Base-by-base conservation (phyloP, 208 protist species). In the Borovskyia barvae region DNA sequence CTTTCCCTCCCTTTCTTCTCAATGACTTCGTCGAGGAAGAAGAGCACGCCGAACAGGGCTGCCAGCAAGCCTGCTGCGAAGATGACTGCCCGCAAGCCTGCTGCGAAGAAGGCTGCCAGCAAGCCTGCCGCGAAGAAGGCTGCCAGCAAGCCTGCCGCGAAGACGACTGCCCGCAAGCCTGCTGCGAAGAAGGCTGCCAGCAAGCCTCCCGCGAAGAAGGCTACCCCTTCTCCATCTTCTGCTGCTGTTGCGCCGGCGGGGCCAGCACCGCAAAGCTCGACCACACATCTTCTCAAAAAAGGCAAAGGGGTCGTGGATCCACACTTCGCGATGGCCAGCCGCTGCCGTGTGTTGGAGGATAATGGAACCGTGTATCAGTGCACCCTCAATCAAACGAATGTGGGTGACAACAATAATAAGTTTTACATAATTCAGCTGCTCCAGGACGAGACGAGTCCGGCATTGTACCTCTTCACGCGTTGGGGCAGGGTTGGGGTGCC, bases 371-470 rank as follows among this genome's bases (percentile, higher is more conserved):
- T 95, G 28, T 90, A 74, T 46, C 85, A 92, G 68, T 89, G 75
- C 60, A 92, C 74, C 29, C 70, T 96, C 41, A 94, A 94, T 45
- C 83, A 93, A 54, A 91, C 84, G 1, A 87, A 96, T 60, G 72
- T 88, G 14, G 28, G 51, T 22, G 28, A 46, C 22, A 93, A 93
- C 70, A 94, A 90, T 50, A 95, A 94, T 62, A 93, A 92, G 60
- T 93, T 85, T 62, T 94, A 92, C 65, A 58, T 93, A n/a, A 55
- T 94, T 19, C 87, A 96, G 71, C 66, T 93, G 0, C 64, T 96
- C 20, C 61, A 93, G 66, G 69, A 80, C 3, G 84, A 92, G 47
- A 14, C 8, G 43, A 20, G 43, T 5, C 48, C 35, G 7, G 12
- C 41, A 6, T 89, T 71, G 32, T 82, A 79, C 53, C 39, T 90